These are phyloP conservation scores for Vinca minor DNA, from an alignment of 257 asterid species.

Conservation along the genomic window DNA sequence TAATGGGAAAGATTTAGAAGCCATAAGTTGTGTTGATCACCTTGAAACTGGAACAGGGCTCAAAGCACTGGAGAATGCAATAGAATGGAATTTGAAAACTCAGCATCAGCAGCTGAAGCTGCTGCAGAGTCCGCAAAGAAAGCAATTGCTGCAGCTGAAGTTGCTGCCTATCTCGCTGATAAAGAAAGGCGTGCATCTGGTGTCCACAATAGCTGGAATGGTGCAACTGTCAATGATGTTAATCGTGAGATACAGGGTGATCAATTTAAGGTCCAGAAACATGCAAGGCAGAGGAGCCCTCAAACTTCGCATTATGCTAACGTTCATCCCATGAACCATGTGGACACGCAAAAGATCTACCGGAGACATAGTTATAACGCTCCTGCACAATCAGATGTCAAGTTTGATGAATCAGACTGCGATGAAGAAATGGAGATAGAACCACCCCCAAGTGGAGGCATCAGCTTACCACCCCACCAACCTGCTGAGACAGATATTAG, in stretches of 20 bases:
- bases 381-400: conserved; percentile 27
- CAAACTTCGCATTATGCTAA: conserved; percentile 9
- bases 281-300: conserved; percentile 17
- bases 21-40: not conserved
- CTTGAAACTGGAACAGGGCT: conserved; percentile 8
- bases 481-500: conserved; percentile 16
- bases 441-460: conserved; percentile 28
- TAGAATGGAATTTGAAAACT: conserved; percentile 32
- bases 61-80: conserved; percentile 36
- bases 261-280: conserved; percentile 18
- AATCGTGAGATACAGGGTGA: conserved; percentile 8
- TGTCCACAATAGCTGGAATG: conserved; percentile 14
- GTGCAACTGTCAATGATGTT: conserved; percentile 3
- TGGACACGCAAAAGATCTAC: conserved; percentile 27
- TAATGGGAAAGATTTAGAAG: not conserved
- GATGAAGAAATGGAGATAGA: conserved; percentile 79
- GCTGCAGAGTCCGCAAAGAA: conserved; percentile 68
- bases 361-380: conserved; percentile 63
- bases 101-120: conserved; percentile 77
- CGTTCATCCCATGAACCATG: conserved; percentile 15
- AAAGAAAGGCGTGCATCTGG: conserved; percentile 34
- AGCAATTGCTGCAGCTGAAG: conserved; percentile 87
- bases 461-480: conserved; percentile 5
- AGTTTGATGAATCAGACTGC: conserved; percentile 56
- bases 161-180: conserved; percentile 60